phyloP scores from a whole-genome alignment of 2,329 filamentous ascomycete species.

The Penicillium freii region DNA sequence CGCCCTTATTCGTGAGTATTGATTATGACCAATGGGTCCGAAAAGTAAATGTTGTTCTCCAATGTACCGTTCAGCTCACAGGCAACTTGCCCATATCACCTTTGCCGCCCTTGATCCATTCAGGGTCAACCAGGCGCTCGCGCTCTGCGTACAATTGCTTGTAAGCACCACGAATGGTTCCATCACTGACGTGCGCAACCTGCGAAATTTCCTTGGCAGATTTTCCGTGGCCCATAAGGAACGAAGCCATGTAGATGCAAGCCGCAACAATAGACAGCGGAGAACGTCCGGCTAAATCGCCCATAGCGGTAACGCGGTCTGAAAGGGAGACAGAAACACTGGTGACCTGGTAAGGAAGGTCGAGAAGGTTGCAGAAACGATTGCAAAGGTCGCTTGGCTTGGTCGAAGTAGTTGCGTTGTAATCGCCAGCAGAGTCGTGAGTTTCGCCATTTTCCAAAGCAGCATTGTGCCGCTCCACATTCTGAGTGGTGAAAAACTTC shows the following conservation, averaged over 20 bases:
- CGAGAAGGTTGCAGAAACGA: slow-evolving; percentile 84
- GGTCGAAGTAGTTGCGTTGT: slow-evolving; percentile 72
- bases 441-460: slow-evolving; percentile 52
- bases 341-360: slow-evolving; percentile 70
- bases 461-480: slow-evolving; percentile 55
- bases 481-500: slow-evolving; percentile 76
- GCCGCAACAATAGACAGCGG: slow-evolving; percentile 91
- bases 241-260: slow-evolving; percentile 93
- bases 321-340: slow-evolving; percentile 79
- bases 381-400: slow-evolving; percentile 80
- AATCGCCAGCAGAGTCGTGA: slow-evolving; percentile 55
- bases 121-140: slow-evolving; percentile 69
- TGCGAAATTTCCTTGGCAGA: slow-evolving; percentile 81
- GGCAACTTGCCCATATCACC: slow-evolving; percentile 72
- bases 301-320: slow-evolving; percentile 70
- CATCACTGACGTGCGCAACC: slow-evolving; percentile 88
- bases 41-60: background rate
- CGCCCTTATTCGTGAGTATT: background rate
- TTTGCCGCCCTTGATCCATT: slow-evolving; percentile 70
- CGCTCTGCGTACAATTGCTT: slow-evolving; percentile 76
- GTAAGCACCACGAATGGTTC: slow-evolving; percentile 94
- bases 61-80: slow-evolving; percentile 34
- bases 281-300: slow-evolving; percentile 85
- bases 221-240: slow-evolving; percentile 76
- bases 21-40: background rate